Evolutionary conservation across 805 yeast genomes (phyloP), one percentile per base, ranked within the genome.

Genomic region (Blastobotrys chiropterorum): DNA sequence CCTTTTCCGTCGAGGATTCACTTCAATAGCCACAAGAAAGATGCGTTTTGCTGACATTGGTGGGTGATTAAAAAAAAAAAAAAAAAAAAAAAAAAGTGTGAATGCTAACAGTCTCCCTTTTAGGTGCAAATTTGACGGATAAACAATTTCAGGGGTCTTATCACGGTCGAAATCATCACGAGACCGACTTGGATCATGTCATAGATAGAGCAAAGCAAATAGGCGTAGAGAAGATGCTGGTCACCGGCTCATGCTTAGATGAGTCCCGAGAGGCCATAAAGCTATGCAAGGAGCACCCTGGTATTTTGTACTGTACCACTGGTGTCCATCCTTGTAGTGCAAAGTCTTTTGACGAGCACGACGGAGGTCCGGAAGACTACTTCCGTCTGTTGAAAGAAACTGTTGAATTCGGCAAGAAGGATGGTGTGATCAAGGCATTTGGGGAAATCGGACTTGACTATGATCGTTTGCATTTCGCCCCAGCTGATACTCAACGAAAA

Each of bases 241-340:
- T 94, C 13, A 94, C 98, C 0, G 97, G 97, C 0, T 83, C 96
- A 0, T 80, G 85, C 1, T 70, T 89, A 4, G 62, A 66, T 1
- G 97, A 92, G 59, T 81, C 90, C 17, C 60, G 65, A 38, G 70
- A 73, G n/a, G 85, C 90, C 5, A 66, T 86, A 15, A 76, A 74
- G 14, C 62, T 90, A 30, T 82, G 86, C 40, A 56, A 63, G 2
- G 54, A 66, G 47, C 67, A 69, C 51, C 47, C 65, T 8, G 57
- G 44, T 38, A 46, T 38, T 20, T 64, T 83, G 30, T 77, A 71
- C 54, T 80, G 86, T 20, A 94, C 99, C 0, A 90, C 83, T 1
- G 99, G 99, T 11, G 95, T 92, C 1, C 99, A 94, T 70, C 99
- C 99, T 0, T 92, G 99, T 67, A 74, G 85, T 15, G 95, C 90